Percentiles rank a stretch among this genome's conserved stretches.
phyloP scores from a whole-genome alignment of 331 rosid species.

The Telfairia occidentalis region DNA sequence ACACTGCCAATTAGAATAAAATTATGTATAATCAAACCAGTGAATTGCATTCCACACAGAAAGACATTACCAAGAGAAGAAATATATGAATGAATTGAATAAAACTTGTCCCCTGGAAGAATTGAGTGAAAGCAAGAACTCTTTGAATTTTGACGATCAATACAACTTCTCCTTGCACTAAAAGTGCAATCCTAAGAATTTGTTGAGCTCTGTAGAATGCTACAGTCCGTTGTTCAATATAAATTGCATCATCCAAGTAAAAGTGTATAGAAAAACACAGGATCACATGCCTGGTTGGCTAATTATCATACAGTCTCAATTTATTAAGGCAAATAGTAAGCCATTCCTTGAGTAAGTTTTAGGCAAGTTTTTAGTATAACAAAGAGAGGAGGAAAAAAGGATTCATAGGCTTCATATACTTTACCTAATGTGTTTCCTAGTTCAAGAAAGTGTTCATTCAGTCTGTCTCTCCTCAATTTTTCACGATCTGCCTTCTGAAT shows the following conservation, averaged over 20 bases:
- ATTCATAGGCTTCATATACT: background rate
- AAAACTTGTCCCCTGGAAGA: background rate
- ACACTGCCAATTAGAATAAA: background rate
- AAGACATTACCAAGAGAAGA: background rate
- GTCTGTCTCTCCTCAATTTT: conserved; percentile 71
- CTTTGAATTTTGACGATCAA: background rate
- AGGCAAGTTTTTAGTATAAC: background rate
- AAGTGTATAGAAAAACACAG: background rate
- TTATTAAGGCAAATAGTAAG: background rate
- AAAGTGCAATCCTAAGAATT: background rate
- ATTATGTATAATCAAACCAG: background rate
- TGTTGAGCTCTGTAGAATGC: background rate
- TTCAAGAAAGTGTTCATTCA: conserved; percentile 67
- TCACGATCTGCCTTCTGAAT: conserved; percentile 90
- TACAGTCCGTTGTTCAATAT: background rate
- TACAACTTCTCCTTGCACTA: background rate
- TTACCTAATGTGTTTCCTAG: conserved; percentile 66
- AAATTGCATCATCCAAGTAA: background rate
- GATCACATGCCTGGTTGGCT: background rate
- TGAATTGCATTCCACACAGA: background rate
- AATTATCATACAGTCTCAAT: background rate
- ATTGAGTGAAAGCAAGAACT: background rate
- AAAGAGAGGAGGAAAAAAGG: background rate
- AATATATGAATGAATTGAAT: background rate
- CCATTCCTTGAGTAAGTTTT: background rate